These are phyloP conservation scores for Aspergillus chevalieri DNA, from an alignment of 2,329 filamentous ascomycete species.

Conservation along the genomic window DNA sequence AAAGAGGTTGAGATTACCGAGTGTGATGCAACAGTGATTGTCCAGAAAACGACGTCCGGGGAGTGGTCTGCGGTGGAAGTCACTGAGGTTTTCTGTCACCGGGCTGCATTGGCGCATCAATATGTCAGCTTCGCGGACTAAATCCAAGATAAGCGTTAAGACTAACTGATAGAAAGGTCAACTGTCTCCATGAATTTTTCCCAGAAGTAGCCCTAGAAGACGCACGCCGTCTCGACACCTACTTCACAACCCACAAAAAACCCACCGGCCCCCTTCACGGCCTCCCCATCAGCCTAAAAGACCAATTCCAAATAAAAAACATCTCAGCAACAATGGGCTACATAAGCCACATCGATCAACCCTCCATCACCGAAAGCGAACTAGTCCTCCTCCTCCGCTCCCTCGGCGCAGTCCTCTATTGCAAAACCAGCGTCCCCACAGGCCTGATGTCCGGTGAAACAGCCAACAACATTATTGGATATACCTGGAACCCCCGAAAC, in stretches of 20 bases:
- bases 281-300: slow-evolving; percentile 52
- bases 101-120: slow-evolving; percentile 55
- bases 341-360: slow-evolving; percentile 57
- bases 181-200: slow-evolving; percentile 50
- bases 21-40: slow-evolving; percentile 52
- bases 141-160: too few species aligned
- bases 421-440: slow-evolving; percentile 51
- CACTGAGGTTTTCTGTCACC: slow-evolving; percentile 51
- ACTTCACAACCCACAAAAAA: slow-evolving; percentile 36
- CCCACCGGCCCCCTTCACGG: slow-evolving; percentile 58
- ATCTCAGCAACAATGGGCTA: slow-evolving; percentile 58
- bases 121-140: slow-evolving; percentile 32
- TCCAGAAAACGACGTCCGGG: slow-evolving; percentile 48
- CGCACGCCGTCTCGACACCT: slow-evolving; percentile 45
- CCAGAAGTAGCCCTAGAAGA: slow-evolving; percentile 48
- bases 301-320: slow-evolving; percentile 44
- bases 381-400: slow-evolving; percentile 51
- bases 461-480: slow-evolving; percentile 54
- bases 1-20: slow-evolving; percentile 57
- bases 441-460: slow-evolving; percentile 52
- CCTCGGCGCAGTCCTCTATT: slow-evolving; percentile 51
- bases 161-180: slow-evolving; percentile 24
- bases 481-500: slow-evolving; percentile 54
- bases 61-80: slow-evolving; percentile 53
- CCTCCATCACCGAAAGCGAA: slow-evolving; percentile 51